Base-by-base conservation (phyloP, 805 yeast genomes). In the Kodamaea neixiangensis region DNA sequence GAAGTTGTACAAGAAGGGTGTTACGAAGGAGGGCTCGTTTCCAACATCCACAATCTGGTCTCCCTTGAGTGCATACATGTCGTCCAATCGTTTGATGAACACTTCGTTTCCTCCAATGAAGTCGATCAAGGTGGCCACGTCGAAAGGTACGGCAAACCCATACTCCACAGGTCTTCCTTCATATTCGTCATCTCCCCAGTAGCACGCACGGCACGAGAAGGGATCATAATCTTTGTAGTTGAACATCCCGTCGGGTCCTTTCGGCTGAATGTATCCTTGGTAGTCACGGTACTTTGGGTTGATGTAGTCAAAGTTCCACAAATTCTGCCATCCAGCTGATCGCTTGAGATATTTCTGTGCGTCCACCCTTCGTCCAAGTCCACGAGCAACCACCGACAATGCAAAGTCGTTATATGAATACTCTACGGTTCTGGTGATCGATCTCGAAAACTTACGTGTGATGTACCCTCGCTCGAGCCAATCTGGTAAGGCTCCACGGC, bases 331-430 rank as follows among this genome's bases (percentile, higher is more conserved):
- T 47, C 64, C 58, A 1, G 68, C 57, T 2, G 72, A 66, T 46
- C 74, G 57, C 15, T 60, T 52, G 51, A 67, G 58, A 48, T 69
- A 71, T 44, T 64, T 63, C 3, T 56, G 46, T 47, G 59, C 55
- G 13, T 60, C 65, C 4, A 49, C 49, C 3, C 47, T 29, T 17
- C 56, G 52, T 5, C 64, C 65, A 31, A 69, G 54, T 1, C 71
- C 72, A 15, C 58, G 35, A 1, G 74, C 72, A n/a, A 68, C 71
- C 21, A 65, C 67, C 7, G 66, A 56, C 10, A 71, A 47, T 1
- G 68, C 70, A 53, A 58, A 71, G 54, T 69, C 74, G 50, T 71
- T 65, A 52, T 68, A 68, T 3, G 72, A 53, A 54, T 68, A 71
- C 46, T 71, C 75, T 58, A 71, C 60, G 0, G 74, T 69, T 54